Base-by-base conservation (phyloP, 805 yeast genomes). In the Sungouiella thailandica region DNA sequence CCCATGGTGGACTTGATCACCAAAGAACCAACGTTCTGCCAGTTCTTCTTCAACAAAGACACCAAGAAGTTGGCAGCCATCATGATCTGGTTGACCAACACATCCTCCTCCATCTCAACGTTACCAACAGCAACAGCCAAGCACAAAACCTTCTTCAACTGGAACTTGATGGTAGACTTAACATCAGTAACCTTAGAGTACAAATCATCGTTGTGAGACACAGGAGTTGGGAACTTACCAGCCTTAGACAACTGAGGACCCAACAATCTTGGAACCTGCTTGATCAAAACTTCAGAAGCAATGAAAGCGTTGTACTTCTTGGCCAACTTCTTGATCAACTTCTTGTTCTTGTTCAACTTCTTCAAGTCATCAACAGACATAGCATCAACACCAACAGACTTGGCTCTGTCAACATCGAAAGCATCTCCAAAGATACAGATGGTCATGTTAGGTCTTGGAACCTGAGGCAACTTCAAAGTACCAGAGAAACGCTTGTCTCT, bases 401-500 rank as follows among this genome's bases (percentile, higher is more conserved):
- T 93, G 65, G 99, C 97, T 82, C 99, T 89, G 84, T 93, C 99
- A 59, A 87, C 95, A 75, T 93, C 99, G 68, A 90, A 93, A 69
- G 98, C 98, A 73, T 93, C 98, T 84, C 98, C 99, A 63, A 93
- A 93, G 70, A 93, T 88, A 78, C 98, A 93, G 78, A 93, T 74
- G 74, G 97, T 85, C 97, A 93, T 87, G 96, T 93, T 93, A 77
- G 99, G 99, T 82, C 99, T 94, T 78, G 98, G 98, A 55, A 94
- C 96, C 67, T 80, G 82, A 67, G 99, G 99, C 61, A 93, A 80
- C 77, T 82, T 93, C 76, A 93, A 82, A 67, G 97, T 66, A 78
- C 99, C 99, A 70, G 97, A 90, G 97, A 93, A 93, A 88, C 99
- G 97, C 89, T 93, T 93, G 77, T 93, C 99, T 86, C 98, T 89